These are phyloP conservation scores for Aureobasidium mangrovei DNA, from an alignment of 2,329 filamentous ascomycete species.

Conservation along the genomic window DNA sequence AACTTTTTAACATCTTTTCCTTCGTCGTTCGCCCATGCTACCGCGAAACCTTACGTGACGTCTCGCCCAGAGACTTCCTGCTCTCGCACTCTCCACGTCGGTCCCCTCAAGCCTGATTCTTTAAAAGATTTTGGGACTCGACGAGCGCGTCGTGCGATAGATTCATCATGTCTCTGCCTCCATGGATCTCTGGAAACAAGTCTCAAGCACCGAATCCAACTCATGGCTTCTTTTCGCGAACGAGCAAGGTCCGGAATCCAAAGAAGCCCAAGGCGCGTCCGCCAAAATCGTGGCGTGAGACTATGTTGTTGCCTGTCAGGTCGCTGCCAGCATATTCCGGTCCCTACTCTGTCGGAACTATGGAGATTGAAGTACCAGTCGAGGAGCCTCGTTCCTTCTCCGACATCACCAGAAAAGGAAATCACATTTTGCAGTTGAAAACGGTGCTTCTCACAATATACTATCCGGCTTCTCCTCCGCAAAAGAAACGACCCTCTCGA, in stretches of 20 bases:
- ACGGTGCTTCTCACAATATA: constrained; percentile 59
- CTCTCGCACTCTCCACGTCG: no score
- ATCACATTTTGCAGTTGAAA: constrained; percentile 43
- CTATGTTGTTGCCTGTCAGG: constrained; percentile 35
- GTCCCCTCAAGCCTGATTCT: no score
- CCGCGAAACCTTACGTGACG: no score
- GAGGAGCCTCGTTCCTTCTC: constrained; percentile 40
- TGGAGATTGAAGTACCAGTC: constrained; percentile 48
- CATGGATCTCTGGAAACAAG: constrained; percentile 12
- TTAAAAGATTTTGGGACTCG: no score
- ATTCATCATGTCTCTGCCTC: constrained; percentile 1
- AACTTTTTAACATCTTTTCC: no score
- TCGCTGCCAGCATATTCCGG: constrained; percentile 44
- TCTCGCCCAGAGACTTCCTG: no score
- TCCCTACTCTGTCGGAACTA: constrained; percentile 40
- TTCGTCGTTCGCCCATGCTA: no score
- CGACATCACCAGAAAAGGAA: constrained; percentile 40
- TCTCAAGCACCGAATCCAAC: not conserved
- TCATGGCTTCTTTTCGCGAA: constrained; percentile 5
- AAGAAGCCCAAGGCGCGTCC: constrained; percentile 42
- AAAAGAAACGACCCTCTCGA: constrained; percentile 39
- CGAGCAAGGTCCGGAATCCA: constrained; percentile 30
- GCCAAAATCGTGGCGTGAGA: constrained; percentile 40
- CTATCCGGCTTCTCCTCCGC: constrained; percentile 45
- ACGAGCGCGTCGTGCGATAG: no score